phyloP scores from a whole-genome alignment of 164 flowering plant genomes.

The Nymphaea colorata region DNA sequence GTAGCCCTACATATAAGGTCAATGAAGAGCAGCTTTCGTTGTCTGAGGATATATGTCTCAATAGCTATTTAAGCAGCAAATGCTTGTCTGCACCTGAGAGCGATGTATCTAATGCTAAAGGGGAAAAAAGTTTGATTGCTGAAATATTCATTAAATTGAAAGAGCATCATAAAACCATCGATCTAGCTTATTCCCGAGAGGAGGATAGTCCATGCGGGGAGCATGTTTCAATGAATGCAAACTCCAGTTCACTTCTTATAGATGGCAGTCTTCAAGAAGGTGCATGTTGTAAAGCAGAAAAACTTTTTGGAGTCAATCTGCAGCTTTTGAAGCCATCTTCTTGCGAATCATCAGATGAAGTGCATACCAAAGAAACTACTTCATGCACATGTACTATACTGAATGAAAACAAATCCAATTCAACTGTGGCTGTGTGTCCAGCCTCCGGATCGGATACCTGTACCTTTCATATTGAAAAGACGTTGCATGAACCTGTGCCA shows the following conservation, averaged over 20 bases:
- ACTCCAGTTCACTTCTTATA: background rate
- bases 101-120: background rate
- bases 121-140: background rate
- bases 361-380: background rate
- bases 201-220: background rate
- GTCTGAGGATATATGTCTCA: background rate
- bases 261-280: background rate
- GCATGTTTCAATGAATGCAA: background rate
- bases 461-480: background rate
- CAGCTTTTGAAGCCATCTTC: slow-evolving; percentile 8
- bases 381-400: background rate
- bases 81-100: background rate
- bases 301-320: slow-evolving; percentile 34
- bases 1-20: background rate
- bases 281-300: background rate
- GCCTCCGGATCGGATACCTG: background rate
- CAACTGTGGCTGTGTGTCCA: background rate
- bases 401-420: background rate
- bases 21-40: background rate
- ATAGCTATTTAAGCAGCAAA: background rate
- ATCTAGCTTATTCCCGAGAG: background rate
- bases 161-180: background rate
- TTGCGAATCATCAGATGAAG: background rate
- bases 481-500: slow-evolving; percentile 17
- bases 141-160: background rate